phyloP scores from a whole-genome alignment of 1,284 basidiomycete genomes.

The Singerocomus inundabilis region DNA sequence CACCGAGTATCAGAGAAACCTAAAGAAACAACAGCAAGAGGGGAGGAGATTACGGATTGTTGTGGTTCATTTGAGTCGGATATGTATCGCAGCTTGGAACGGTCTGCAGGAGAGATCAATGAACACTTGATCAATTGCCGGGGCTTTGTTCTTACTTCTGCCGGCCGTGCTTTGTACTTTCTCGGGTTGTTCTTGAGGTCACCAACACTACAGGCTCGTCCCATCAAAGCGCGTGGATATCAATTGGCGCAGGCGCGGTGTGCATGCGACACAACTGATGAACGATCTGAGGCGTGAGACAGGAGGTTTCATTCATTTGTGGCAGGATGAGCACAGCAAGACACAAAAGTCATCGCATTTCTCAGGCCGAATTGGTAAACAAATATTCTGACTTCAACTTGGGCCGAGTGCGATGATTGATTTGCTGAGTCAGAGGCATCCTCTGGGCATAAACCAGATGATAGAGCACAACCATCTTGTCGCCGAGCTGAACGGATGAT shows the following conservation, averaged over 20 bases:
- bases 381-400: too few species aligned
- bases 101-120: background rate
- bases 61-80: background rate
- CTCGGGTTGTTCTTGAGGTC: background rate
- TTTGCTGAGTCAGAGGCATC: background rate
- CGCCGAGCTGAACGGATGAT: background rate
- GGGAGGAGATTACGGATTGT: background rate
- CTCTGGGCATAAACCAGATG: background rate
- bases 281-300: background rate
- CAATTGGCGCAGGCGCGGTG: background rate
- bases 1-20: background rate
- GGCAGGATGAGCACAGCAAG: background rate
- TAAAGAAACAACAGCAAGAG: background rate
- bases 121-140: background rate
- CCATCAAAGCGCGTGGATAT: conserved; percentile 2
- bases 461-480: background rate
- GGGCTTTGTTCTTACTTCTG: background rate
- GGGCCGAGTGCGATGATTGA: background rate
- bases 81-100: background rate
- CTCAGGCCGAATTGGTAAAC: background rate
- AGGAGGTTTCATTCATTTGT: background rate
- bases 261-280: background rate
- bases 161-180: conserved; percentile 3
- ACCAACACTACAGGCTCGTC: background rate
- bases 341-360: background rate